phyloP scores from a whole-genome alignment of 352 stramenopile genomes.

The Plasmopara halstedii region DNA sequence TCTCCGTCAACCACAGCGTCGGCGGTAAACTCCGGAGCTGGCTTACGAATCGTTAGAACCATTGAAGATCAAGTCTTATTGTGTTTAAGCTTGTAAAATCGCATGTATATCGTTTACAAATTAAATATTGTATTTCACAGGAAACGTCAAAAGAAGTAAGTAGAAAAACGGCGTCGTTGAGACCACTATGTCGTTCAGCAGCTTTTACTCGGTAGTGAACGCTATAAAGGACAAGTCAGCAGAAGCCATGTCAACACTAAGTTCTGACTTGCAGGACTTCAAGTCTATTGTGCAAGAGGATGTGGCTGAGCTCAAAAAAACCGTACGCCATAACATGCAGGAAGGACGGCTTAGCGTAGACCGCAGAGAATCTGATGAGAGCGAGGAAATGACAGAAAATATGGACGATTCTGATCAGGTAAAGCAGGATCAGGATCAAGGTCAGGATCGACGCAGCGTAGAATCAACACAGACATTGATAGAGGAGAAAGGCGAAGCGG shows the following conservation, averaged over 20 bases:
- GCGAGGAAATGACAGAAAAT: conserved; percentile 4
- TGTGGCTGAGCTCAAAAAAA: conserved; percentile 51
- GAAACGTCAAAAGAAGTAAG: conserved; percentile 4
- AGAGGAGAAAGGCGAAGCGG: conserved; percentile 3
- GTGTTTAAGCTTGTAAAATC: no score
- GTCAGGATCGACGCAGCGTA: background rate
- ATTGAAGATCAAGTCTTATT: conserved; percentile 22
- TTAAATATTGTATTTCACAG: conserved; percentile 5
- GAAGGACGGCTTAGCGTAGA: conserved; percentile 37
- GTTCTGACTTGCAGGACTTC: conserved; percentile 66
- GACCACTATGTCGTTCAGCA: conserved; percentile 34
- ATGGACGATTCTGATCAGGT: no score
- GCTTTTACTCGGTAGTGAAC: conserved; percentile 41
- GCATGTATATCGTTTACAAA: background rate
- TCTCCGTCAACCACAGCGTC: conserved; percentile 73
- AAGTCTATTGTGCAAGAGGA: conserved; percentile 61
- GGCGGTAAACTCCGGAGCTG: conserved; percentile 69
- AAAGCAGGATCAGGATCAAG: conserved; percentile 5
- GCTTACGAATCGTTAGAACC: conserved; percentile 60
- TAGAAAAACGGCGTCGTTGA: background rate
- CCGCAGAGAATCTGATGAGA: conserved; percentile 22
- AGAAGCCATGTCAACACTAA: conserved; percentile 66
- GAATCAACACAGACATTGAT: background rate
- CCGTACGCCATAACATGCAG: conserved; percentile 42
- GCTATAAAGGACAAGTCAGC: conserved; percentile 52